phyloP scores from a whole-genome alignment of 75 land plant species.

The Adiantum capillusveneris region DNA sequence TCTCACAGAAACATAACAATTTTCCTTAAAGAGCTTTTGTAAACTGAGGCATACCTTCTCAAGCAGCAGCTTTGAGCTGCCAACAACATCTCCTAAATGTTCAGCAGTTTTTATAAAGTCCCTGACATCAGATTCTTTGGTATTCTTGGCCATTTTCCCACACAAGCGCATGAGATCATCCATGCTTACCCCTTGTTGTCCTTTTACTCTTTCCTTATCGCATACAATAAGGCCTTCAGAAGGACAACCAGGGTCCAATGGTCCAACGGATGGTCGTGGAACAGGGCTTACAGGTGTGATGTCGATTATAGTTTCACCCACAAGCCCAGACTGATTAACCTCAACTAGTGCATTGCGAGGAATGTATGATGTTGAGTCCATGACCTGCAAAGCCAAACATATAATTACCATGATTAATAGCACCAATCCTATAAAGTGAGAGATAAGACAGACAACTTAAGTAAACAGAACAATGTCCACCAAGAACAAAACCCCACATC shows the following conservation, averaged over 20 bases:
- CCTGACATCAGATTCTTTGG: slow-evolving; percentile 63
- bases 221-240: slow-evolving; percentile 89
- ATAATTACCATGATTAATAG: no score
- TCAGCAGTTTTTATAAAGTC: slow-evolving; percentile 64
- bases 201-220: slow-evolving; percentile 76
- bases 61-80: slow-evolving; percentile 77
- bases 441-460: no score
- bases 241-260: slow-evolving; percentile 58
- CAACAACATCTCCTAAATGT: slow-evolving; percentile 52
- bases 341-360: slow-evolving; percentile 87
- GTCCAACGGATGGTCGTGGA: slow-evolving; percentile 66
- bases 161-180: slow-evolving; percentile 53
- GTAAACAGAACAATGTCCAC: no score
- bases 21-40: background rate
- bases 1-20: background rate
- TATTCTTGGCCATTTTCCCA: slow-evolving; percentile 75
- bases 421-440: no score
- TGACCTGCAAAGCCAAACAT: slow-evolving; percentile 44
- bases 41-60: slow-evolving; percentile 47
- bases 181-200: slow-evolving; percentile 86
- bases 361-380: slow-evolving; percentile 70
- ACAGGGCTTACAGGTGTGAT: slow-evolving; percentile 75
- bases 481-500: no score
- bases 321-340: slow-evolving; percentile 94
- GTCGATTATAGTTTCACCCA: slow-evolving; percentile 92